Base-by-base conservation (phyloP, 2,329 filamentous ascomycete species). In the Neonectria neomacrospora region DNA sequence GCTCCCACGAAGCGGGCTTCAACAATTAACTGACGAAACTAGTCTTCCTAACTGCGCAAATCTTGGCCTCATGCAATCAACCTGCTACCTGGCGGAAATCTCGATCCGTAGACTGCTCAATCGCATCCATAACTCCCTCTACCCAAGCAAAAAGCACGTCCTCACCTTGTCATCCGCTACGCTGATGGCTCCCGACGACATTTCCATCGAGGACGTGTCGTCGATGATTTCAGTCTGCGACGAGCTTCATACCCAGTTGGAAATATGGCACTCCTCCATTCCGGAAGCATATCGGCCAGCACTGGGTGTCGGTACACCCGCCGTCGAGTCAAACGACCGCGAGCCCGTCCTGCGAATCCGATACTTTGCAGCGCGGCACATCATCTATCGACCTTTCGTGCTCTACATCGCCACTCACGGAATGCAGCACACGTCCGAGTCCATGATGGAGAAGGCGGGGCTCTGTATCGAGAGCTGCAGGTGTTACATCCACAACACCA, bases 361-460 rank as follows among this genome's bases (percentile, higher is more conserved):
- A 5, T 78, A 77, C 41, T 78, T 73, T 58, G 75, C 75, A 10
- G 71, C 76, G 2, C 54, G 73, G 6, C 75, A 78, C 44, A 78
- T 78, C 23, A 78, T 78, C 5, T 73, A 76, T 45, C 66, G 76
- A 1, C 75, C 73, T 1, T 78, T 77, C 56, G 68, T 76, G 7
- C 61, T 77, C 11, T 75, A 76, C 54, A 68, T 75, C 18, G 69
- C 71, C 9, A 70, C 65, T 1, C 63, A 72, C 16, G 63, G 58
- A 23, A 56, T 63, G 16, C 39, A 59, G 4, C 53, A 52, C 6
- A 58, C 69, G 2, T 60, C 74, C 0, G 61, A 67, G 11, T 59
- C 65, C 6, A 71, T 77, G 20, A 11, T 74, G 5, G 72, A 76
- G 16, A 75, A 74, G 34, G 74, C 75, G 0, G 66, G 61, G 2